Base-by-base conservation (phyloP, 2,329 filamentous ascomycete species). In the Ophiostoma ulmi region DNA sequence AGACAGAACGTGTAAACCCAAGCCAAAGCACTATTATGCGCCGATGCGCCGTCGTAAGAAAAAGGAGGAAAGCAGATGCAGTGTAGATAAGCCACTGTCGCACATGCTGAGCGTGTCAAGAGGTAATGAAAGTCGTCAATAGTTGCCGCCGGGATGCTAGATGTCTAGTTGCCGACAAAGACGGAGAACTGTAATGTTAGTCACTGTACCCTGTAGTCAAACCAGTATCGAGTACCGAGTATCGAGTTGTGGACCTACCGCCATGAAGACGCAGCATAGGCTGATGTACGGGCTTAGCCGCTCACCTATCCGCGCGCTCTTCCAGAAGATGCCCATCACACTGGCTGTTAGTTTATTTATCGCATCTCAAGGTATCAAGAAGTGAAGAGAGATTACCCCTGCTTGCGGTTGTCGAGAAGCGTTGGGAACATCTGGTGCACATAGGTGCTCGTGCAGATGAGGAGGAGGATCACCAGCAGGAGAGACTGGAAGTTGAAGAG, bases 401-500 rank as follows among this genome's bases (percentile, higher is more conserved):
- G 88, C 84, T 96, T 97, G 80, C 97, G 95, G 69, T 91, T 87
- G 81, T 98, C 94, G 83, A 99, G 92, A 76, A 97, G 90, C 5
- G 90, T 87, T 0, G 95, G 94, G 77, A 95, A 91, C 74, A 97
- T 88, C 76, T 92, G 91, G 83, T 98, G 95, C 71, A 93, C 87
- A 82, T 99, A 98, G 73, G 95, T 89, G 80, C 92, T 94, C 71
- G 95, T 97, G 86, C 95, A 99, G 78, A 98, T 96, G 76, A 96
- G 88, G 75, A 99, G 90, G 69, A 99, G 89, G 77, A 99, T 89
- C 75, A 97, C 94, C 76, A 98, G 88, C 76, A 99, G 88, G 76
- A 98, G 91, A 72, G 93, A 97, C 81, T 97, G 93, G 84, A 99
- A 98, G 83, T 98, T 98, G 89, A 99, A 97, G 77, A 99, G 90